Conservation (phyloP, 352 stramenopile species). For the Hyaloperonospora brassicae region DNA sequence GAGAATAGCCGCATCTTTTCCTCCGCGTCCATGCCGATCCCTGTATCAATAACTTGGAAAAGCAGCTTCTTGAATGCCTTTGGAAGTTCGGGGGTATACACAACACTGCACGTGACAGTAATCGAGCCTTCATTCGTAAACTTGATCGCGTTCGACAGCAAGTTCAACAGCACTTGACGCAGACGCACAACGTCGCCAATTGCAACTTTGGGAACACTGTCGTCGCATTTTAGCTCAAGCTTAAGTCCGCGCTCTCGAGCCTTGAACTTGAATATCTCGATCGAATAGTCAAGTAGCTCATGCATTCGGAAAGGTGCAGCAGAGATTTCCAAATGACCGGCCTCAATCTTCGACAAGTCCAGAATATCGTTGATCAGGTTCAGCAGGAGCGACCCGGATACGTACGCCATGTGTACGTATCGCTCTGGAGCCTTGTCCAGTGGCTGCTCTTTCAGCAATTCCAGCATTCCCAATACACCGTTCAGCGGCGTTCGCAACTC, state of each 20-base stretch:
- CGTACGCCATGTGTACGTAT: constrained; percentile 83
- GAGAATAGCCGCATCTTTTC: constrained; percentile 78
- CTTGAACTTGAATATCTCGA: constrained; percentile 88
- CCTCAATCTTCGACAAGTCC: constrained; percentile 90
- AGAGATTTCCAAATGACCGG: constrained; percentile 86
- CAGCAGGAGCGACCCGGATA: constrained; percentile 79
- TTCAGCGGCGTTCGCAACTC: constrained; percentile 78
- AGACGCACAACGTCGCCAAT: constrained; percentile 75
- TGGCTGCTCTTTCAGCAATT: constrained; percentile 71
- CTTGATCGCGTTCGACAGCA: constrained; percentile 85
- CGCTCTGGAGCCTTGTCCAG: constrained; percentile 53
- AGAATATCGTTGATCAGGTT: constrained; percentile 90
- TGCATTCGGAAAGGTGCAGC: constrained; percentile 75
- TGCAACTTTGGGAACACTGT: constrained; percentile 54
- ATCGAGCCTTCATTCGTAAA: constrained; percentile 81
- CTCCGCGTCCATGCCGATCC: constrained; percentile 72
- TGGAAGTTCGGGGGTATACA: constrained; percentile 54
- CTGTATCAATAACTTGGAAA: constrained; percentile 83
- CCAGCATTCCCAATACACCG: constrained; percentile 74
- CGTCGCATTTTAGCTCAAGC: constrained; percentile 62
- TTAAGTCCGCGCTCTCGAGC: constrained; percentile 79
- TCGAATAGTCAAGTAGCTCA: constrained; percentile 77
- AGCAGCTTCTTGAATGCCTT: constrained; percentile 62
- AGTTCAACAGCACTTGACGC: constrained; percentile 72
- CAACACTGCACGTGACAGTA: constrained; percentile 64